Evolutionary conservation across 441 rosid genomes (phyloP).

Genomic region (Croton setiger): DNA sequence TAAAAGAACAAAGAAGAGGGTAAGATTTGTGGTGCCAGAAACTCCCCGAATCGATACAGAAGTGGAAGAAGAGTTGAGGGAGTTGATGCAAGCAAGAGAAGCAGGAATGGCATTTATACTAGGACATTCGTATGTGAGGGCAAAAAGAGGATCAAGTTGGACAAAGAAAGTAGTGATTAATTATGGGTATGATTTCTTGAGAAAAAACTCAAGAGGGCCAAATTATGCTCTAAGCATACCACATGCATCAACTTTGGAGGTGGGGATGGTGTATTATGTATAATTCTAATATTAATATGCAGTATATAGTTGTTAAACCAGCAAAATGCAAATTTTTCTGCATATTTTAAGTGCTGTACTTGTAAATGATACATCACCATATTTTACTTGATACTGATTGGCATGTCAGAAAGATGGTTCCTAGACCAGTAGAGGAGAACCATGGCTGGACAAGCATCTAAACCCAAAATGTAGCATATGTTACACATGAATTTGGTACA

Average conservation of each 20-base stretch:
- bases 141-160: constrained; percentile 73
- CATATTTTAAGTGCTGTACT: constrained; percentile 12
- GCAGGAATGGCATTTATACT: constrained; percentile 82
- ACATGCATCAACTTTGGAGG: constrained; percentile 80
- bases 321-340: not conserved
- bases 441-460: too few relatives aligned
- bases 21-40: constrained; percentile 69
- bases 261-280: constrained; percentile 78
- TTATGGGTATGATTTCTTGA: constrained; percentile 78
- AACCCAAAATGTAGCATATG: too few relatives aligned
- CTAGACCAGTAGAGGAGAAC: too few relatives aligned
- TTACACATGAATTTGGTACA: too few relatives aligned
- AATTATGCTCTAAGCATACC: constrained; percentile 63
- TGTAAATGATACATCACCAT: too few relatives aligned
- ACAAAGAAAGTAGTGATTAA: constrained; percentile 63
- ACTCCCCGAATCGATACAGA: constrained; percentile 45
- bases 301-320: not conserved
- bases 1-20: constrained; percentile 45
- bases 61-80: constrained; percentile 56
- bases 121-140: constrained; percentile 77
- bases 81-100: constrained; percentile 80
- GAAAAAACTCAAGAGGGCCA: constrained; percentile 76
- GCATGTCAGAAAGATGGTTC: too few relatives aligned
- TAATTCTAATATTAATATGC: constrained; percentile 21
- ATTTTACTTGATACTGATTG: too few relatives aligned